Conservation (phyloP, 2,329 filamentous ascomycete genomes). For the Penicillium sp. region DNA sequence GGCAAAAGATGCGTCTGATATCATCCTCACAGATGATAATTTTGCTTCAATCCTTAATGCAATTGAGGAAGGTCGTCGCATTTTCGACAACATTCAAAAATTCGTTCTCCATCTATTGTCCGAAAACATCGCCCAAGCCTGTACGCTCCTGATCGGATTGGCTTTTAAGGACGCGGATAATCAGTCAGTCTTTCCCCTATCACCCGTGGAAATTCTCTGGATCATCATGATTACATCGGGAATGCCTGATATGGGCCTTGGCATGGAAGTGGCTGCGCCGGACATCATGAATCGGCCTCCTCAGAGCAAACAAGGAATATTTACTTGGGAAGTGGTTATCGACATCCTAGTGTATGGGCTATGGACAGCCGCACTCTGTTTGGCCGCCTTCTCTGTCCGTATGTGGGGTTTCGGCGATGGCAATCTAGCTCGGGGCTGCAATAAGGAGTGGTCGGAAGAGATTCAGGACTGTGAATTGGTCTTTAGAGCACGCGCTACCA, state of each 20-base stretch:
- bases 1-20: conserved; percentile 70
- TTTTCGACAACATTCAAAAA: conserved; percentile 90
- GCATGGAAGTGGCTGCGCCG: conserved; percentile 73
- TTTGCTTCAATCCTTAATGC: conserved; percentile 85
- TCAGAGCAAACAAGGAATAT: conserved; percentile 71
- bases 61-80: conserved; percentile 80
- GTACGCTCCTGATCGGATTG: conserved; percentile 78
- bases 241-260: conserved; percentile 85
- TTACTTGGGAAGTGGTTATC: conserved; percentile 75
- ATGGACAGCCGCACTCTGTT: conserved; percentile 74
- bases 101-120: conserved; percentile 80
- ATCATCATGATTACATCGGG: conserved; percentile 92
- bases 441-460: conserved; percentile 55
- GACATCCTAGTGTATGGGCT: conserved; percentile 83
- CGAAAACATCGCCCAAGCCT: conserved; percentile 83
- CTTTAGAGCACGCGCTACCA: conserved; percentile 73
- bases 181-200: conserved; percentile 82
- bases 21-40: conserved; percentile 80
- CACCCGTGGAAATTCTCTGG: conserved; percentile 87
- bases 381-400: conserved; percentile 66
- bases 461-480: conserved; percentile 60
- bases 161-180: conserved; percentile 74
- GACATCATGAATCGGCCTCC: conserved; percentile 83
- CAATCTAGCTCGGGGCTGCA: conserved; percentile 64
- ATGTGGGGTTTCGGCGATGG: conserved; percentile 66